Conservation (phyloP, 805 yeast genomes). For the Candida ulmi region DNA sequence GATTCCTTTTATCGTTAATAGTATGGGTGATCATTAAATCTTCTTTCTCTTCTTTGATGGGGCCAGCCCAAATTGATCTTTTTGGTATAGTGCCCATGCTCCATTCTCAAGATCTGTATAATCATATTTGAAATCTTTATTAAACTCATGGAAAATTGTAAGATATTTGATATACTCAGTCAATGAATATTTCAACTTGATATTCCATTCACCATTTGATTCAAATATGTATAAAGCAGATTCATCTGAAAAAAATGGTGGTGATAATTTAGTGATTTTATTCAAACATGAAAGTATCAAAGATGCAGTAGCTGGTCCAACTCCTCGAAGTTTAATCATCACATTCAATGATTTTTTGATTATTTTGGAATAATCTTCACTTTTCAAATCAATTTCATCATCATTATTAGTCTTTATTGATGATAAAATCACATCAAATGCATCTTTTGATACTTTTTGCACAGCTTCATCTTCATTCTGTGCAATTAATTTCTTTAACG, state of each 20-base stretch:
- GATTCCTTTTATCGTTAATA: too few relatives aligned
- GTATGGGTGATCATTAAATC: too few relatives aligned
- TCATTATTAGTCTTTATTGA: slow-evolving; percentile 1
- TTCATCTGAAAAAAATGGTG: slow-evolving; percentile 24
- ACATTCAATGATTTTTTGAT: slow-evolving; percentile 8
- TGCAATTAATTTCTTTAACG: slow-evolving; percentile 15
- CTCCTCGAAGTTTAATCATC: slow-evolving; percentile 16
- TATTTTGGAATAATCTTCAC: slow-evolving; percentile 6
- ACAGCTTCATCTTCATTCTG: slow-evolving; percentile 16
- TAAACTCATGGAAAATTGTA: slow-evolving; percentile 8
- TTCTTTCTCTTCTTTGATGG: neutral
- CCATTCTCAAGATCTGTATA: slow-evolving; percentile 18
- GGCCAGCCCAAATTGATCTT: slow-evolving; percentile 1
- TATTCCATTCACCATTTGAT: neutral
- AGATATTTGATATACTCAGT: slow-evolving; percentile 16
- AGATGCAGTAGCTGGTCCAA: slow-evolving; percentile 25
- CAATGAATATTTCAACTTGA: slow-evolving; percentile 18
- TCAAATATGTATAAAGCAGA: slow-evolving; percentile 14
- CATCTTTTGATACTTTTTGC: slow-evolving; percentile 4
- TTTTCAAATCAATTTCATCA: neutral
- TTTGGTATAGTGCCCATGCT: slow-evolving; percentile 16
- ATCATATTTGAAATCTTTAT: slow-evolving; percentile 7
- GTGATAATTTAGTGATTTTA: slow-evolving; percentile 13
- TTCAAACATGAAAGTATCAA: slow-evolving; percentile 15
- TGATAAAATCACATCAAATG: slow-evolving; percentile 10